Evolutionary conservation across 176 grass and related monocot species (phyloP).

Genomic region (Panicum miliaceum): DNA sequence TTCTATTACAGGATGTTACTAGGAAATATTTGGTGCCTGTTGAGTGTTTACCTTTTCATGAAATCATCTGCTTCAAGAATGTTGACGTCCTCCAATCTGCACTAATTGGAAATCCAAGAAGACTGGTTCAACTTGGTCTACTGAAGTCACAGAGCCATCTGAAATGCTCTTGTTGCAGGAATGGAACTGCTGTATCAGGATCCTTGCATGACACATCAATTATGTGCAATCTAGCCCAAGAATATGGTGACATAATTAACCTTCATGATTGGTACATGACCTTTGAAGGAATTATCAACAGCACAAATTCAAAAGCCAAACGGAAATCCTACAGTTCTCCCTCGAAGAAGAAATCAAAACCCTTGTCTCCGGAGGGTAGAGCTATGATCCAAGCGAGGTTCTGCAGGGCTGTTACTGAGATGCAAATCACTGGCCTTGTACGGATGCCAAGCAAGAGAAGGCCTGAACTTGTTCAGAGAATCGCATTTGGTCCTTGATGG

Average conservation of each 20-base stretch:
- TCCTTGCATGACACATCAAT: slow-evolving; percentile 86
- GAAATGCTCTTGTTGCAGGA: slow-evolving; percentile 72
- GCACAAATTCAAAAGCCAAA: slow-evolving; percentile 50
- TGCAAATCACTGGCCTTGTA: slow-evolving; percentile 81
- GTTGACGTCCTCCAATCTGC: slow-evolving; percentile 72
- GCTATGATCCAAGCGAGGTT: slow-evolving; percentile 86
- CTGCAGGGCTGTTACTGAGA: slow-evolving; percentile 82
- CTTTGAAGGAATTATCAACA: slow-evolving; percentile 65
- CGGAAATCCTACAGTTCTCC: slow-evolving; percentile 53
- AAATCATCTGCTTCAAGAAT: slow-evolving; percentile 96
- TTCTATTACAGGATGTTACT: not conserved
- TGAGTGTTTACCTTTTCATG: slow-evolving; percentile 75
- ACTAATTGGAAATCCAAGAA: slow-evolving; percentile 88
- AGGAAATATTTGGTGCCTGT: slow-evolving; percentile 72
- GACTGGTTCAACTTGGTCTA: slow-evolving; percentile 88
- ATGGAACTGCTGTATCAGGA: slow-evolving; percentile 53
- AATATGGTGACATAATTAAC: slow-evolving; percentile 91
- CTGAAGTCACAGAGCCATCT: slow-evolving; percentile 66
- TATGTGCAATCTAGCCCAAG: slow-evolving; percentile 90
- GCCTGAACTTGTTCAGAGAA: slow-evolving; percentile 89
- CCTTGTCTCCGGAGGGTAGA: slow-evolving; percentile 46
- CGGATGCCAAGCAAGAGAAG: slow-evolving; percentile 90
- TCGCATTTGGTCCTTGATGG: slow-evolving; percentile 74
- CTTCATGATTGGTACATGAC: slow-evolving; percentile 93
- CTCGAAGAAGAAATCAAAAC: slow-evolving; percentile 72